Base-by-base conservation (phyloP, 1,284 basidiomycete genomes). In the Heliocybe sulcata region DNA sequence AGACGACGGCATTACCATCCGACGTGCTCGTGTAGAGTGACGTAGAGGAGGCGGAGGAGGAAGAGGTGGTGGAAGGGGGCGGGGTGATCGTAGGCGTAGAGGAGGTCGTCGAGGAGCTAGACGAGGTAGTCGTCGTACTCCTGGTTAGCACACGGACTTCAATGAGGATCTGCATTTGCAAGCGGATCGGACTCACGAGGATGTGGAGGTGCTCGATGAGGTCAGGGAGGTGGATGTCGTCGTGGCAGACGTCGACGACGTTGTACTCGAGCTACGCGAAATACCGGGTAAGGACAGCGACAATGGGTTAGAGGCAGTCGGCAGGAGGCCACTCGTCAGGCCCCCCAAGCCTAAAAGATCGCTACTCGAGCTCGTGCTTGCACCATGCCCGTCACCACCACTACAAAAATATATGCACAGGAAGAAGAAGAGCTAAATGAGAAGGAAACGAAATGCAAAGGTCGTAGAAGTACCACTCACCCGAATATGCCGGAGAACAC, bases 1-100 rank as follows among this genome's bases (percentile, higher is more conserved):
- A 47, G 9, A 69, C 72, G 16, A 64, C 52, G 29, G 58, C 48
- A 11, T 55, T 42, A 25, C 58, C 57, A 55, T 58, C 57, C 12
- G 66, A 29, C 22, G 54, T 35, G n/a, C 56, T 57, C 11, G 42
- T 51, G 12, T 47, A 52, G 2, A 52, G n/a, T 8, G 51, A 20
- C 16, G 52, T 51, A 12, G 59, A 49, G 31, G 56, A 54, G 22
- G 56, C 38, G 4, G 54, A 31, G 23, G 58, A 50, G 8, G 61
- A 54, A 31, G 54, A 38, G 47, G 23, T 48, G 22, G 20, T 26
- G 19, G 57, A 56, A 45, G 52, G 53, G 27, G 49, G 50, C 45
- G 56, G 53, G 25, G 61, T 42, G 1, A 55, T 57, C 2, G 59
- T 51, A 25, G 52, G 52, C 11, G 55, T 51, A n/a, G 45, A 51